Evolutionary conservation across 371 early-diverging fungal genomes (phyloP), one percentile per base, ranked within the genome.

Genomic region (Umbelopsis sp.): DNA sequence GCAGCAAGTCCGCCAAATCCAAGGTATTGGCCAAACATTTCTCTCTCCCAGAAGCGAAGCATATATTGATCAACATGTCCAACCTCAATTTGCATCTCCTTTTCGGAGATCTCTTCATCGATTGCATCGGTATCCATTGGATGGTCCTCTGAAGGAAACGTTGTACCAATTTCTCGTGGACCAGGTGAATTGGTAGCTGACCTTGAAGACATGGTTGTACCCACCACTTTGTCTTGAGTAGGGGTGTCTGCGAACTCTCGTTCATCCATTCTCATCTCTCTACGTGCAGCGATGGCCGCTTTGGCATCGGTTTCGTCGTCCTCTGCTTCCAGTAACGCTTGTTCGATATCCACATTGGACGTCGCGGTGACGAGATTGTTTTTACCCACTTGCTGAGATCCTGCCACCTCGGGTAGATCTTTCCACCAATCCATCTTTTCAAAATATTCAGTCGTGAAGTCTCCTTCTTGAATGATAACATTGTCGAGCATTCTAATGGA

Each of bases 381-480:
- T 71, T 62, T 75, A 68, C 46, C 69, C 63, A 53, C 66, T 67
- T 51, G 44, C 65, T 24, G 72, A 65, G 41, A 72, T 4, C 85
- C 83, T 44, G 79, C 79, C 18, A 83, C 83, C 62, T 86, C 87
- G 29, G 86, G 83, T 20, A 90, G 67, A 62, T 87, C 86, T 25
- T 80, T 82, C 73, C 89, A 84, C 93, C 93, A 92, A 44, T 90
- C 88, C 75, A 84, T 81, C 52, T 86, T 89, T 46, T 86, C 76
- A 64, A 91, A 84, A 51, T 81, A 90, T 53, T 91, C 92, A 18
- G 89, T 88, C 1, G 92, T 93, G 71, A 95, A 94, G 29, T 80
- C 89, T 37, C 93, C 94, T 63, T 93, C 91, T 74, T 90, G 91
- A 53, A 95, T 94, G 12, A 95, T 93, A 4, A 94, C 81, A 70